A percentile compares a stretch with the other conserved stretches of the same genome.
phyloP scores from a whole-genome alignment of 2,329 filamentous ascomycete genomes.

The Microsporum ferrugineum region DNA sequence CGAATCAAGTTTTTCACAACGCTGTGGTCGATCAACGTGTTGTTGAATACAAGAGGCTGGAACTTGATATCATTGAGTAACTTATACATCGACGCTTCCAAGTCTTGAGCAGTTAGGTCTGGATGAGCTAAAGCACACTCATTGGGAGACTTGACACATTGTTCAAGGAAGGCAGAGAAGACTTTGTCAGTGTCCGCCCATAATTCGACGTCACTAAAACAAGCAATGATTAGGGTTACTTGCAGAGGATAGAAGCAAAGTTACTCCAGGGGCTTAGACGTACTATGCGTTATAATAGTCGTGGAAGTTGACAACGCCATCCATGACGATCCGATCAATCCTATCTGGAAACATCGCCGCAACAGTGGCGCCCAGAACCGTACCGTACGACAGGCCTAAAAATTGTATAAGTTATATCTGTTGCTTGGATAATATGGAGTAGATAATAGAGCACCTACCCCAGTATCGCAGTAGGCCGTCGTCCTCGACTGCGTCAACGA shows the following conservation, averaged over 20 bases:
- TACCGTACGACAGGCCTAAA: constrained; percentile 26
- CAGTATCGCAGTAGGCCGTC: constrained; percentile 32
- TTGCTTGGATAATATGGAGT: not conserved
- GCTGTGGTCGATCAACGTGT: constrained; percentile 4
- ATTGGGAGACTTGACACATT: constrained; percentile 23
- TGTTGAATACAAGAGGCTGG: constrained; percentile 2
- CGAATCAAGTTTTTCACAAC: not conserved
- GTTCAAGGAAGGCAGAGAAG: constrained; percentile 19
- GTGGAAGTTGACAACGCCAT: constrained; percentile 24
- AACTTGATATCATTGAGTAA: constrained; percentile 7
- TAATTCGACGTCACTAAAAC: constrained; percentile 18
- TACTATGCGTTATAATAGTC: constrained; percentile 15
- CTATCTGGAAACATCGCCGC: constrained; percentile 33
- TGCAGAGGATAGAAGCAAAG: not conserved
- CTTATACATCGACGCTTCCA: constrained; percentile 28
- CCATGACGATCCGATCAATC: constrained; percentile 29
- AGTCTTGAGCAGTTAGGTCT: constrained; percentile 27
- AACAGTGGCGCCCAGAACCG: constrained; percentile 19
- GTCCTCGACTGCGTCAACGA: constrained; percentile 34
- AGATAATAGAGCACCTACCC: constrained; percentile 17
- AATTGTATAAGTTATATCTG: constrained; percentile 16
- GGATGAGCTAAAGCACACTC: constrained; percentile 26
- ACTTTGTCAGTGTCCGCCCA: constrained; percentile 20
- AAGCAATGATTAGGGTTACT: not conserved
- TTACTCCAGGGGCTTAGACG: not conserved